These are phyloP conservation scores for Panicum hallii DNA, from an alignment of 202 grass and related monocot genomes.

Conservation along the genomic window DNA sequence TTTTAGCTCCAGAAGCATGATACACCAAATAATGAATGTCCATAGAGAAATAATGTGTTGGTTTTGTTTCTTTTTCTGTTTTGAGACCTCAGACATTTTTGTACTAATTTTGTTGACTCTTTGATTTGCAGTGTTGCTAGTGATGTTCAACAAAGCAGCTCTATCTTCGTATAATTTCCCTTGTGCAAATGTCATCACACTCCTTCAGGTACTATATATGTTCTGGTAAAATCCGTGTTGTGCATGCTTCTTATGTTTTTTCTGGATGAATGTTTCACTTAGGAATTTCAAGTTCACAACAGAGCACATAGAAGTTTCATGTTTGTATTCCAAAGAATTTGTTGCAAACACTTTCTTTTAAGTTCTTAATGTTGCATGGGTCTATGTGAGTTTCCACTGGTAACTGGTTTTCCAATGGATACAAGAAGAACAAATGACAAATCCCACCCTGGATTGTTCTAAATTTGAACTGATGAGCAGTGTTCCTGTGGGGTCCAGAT, in stretches of 20 bases:
- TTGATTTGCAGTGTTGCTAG: constrained; percentile 76
- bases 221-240: background rate
- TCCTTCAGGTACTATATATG: constrained; percentile 80
- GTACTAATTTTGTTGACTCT: constrained; percentile 41
- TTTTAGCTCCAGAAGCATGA: constrained; percentile 20
- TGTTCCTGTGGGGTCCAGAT: background rate
- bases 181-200: constrained; percentile 90
- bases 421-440: constrained; percentile 14
- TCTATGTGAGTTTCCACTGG: background rate
- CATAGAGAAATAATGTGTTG: background rate
- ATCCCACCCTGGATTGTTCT: background rate
- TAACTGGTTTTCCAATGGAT: background rate
- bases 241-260: constrained; percentile 35
- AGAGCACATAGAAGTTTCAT: background rate
- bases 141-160: constrained; percentile 99
- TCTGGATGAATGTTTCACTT: constrained; percentile 4
- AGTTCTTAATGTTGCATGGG: background rate
- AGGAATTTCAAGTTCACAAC: background rate
- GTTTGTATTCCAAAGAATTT: background rate
- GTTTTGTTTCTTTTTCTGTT: constrained; percentile 5
- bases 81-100: background rate
- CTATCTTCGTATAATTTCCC: constrained; percentile 94
- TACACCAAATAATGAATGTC: background rate
- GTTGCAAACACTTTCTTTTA: constrained; percentile 1
- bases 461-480: background rate